Conservation (phyloP, 202 grass and related monocot species). For the Dendrocalamus latiflorus region DNA sequence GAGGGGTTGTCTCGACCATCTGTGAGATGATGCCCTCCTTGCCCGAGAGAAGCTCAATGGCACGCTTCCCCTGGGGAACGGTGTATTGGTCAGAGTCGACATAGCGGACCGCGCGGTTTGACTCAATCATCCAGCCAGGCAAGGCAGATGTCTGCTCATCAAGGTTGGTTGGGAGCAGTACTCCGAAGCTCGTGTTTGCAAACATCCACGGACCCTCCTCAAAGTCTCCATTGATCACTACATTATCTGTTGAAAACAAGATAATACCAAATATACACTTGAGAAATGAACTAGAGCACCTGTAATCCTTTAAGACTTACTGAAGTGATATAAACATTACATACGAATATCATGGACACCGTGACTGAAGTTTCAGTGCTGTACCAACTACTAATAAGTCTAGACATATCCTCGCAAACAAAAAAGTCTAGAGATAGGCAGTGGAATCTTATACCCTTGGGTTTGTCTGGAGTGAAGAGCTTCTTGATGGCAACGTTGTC, state of each 20-base stretch:
- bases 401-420: neutral
- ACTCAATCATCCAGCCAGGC: slow-evolving; percentile 93
- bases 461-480: slow-evolving; percentile 75
- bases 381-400: neutral
- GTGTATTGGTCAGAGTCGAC: slow-evolving; percentile 73
- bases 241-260: slow-evolving; percentile 56
- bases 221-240: slow-evolving; percentile 84
- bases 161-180: slow-evolving; percentile 91
- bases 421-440: neutral
- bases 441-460: slow-evolving; percentile 48
- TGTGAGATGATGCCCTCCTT: slow-evolving; percentile 99
- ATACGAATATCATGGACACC: neutral
- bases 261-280: neutral
- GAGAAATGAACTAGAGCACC: neutral
- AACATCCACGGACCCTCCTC: slow-evolving; percentile 99
- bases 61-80: slow-evolving; percentile 89
- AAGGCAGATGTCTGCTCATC: slow-evolving; percentile 82
- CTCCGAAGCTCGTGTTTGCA: slow-evolving; percentile 77
- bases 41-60: slow-evolving; percentile 88
- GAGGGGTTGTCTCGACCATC: slow-evolving; percentile 90
- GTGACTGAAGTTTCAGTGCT: neutral
- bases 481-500: slow-evolving; percentile 94
- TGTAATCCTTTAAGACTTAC: neutral
- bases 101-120: slow-evolving; percentile 82
- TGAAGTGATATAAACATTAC: neutral